Evolutionary conservation across 2,329 filamentous ascomycete genomes (phyloP), one percentile per base, ranked within the genome.

Genomic region (Corynespora cassiicola): DNA sequence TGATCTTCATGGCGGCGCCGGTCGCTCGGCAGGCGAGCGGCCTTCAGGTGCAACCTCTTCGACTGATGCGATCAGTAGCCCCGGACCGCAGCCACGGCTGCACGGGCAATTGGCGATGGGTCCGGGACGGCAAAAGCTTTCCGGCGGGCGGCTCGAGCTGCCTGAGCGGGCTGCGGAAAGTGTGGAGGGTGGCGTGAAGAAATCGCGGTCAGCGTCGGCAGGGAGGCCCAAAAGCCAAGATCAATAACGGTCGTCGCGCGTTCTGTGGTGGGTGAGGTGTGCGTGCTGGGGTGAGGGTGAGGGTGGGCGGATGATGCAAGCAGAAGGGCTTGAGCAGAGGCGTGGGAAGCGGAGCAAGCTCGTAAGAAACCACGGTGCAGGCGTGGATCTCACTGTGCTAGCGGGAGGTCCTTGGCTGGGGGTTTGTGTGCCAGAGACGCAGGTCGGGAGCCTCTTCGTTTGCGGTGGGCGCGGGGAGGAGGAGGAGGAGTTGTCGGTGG

Each of bases 1-100:
- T 78, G 62, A 80, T 79, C 73, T 74, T 77, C 75, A 78, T 78
- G 52, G 45, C 63, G 62, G 55, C 61, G 58, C 52, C 56, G 56
- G 56, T 64, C 61, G 58, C 61, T 58, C 54, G 53, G 63, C 62
- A 58, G 54, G 55, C 54, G 47, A 46, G 50, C 51, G 57, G 56
- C 55, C 50, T 65, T 63, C 56, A 66, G 59, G 61, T 65, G 52
- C 59, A 56, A 54, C 32, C 44, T 35, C 28, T 45, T 18, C n/a
- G 31, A 27, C 31, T 15, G 37, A 27, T 39, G 17, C 29, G 28
- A n/a, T n/a, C n/a, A 30, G 25, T 30, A 15, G 19, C 31, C 36
- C 28, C 36, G 22, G 42, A 39, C 31, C 32, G 41, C 18, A 22
- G 33, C 21, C 31, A 23, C 25, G 25, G 26, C 19, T 24, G 19